Base-by-base conservation (phyloP, 176 grass and related monocot genomes). In the Eremochloa ophiuroides region DNA sequence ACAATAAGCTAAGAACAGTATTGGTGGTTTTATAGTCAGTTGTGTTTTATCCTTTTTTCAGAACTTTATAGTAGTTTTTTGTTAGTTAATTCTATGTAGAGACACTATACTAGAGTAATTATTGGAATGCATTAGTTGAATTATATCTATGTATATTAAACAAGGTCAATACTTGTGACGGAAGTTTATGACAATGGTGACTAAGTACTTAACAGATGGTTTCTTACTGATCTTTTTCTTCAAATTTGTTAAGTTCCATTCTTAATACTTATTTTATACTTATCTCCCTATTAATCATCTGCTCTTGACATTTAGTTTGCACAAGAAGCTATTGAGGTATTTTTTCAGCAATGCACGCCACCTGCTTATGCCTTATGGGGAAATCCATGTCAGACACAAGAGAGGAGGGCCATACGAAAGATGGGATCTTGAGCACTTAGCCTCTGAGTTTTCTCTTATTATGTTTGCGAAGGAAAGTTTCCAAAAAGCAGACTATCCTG, bases 301-400 rank as follows among this genome's bases (percentile, higher is more conserved):
- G 0, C 14, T 79, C 8, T 74, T 79, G 42, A 33, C 28, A 46
- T 92, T 61, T 76, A 94, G 92, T 2, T 82, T 62, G 66, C 92
- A 94, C 63, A 70, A 65, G 80, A 10, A 69, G 2, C 71, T 91
- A 34, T 69, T 91, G 23, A 22, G 20, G 42, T n/a, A 1, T 2
- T 89, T 89, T 56, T 87, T 94, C 25, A 10, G 31, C 33, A 91
- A 85, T 62, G 80, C 89, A 17, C 37, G 25, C 8, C 43, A 66
- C 71, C 60, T 94, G 35, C 71, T 94, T 50, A 60, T 18, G 30
- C 67, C 76, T 8, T 74, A 55, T 71, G 92, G 92, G 20, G 89
- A 94, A 91, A 83, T 87, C 60, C 92, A 94, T 46, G 31, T 91
- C n/a, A 91, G 80, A 62, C 92, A 91, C 80, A 91, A 94, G 72